A percentile compares a stretch with the other conserved stretches of the same genome.
Conservation (phyloP, 2,329 filamentous ascomycete genomes). For the Phialocephala subalpina region DNA sequence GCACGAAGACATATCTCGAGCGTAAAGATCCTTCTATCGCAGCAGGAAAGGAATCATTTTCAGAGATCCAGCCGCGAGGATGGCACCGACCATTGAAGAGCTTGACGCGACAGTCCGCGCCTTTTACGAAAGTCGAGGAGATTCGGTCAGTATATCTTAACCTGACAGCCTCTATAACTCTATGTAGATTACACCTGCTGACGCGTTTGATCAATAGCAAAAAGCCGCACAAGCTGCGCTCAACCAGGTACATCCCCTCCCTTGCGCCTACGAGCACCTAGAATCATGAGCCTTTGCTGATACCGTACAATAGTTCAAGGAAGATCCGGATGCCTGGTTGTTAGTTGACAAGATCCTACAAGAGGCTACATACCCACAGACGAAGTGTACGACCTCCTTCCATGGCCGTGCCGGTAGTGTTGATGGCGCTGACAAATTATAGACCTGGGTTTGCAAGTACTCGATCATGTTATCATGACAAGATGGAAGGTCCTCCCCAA, state of each 20-base stretch:
- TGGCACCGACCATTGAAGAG: constrained; percentile 84
- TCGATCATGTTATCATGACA: constrained; percentile 98
- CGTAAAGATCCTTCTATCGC: constrained; percentile 31
- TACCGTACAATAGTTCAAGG: constrained; percentile 79
- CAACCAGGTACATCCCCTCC: constrained; percentile 75
- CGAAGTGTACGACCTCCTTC: constrained; percentile 77
- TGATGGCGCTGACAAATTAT: constrained; percentile 35
- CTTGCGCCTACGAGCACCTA: constrained; percentile 30
- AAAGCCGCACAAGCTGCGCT: constrained; percentile 92
- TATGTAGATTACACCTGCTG: constrained; percentile 41
- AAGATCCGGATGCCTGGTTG: constrained; percentile 97
- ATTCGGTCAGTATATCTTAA: constrained; percentile 70
- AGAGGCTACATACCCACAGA: constrained; percentile 91
- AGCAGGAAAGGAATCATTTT: constrained; percentile 35
- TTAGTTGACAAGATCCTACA: constrained; percentile 97
- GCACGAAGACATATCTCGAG: constrained; percentile 30
- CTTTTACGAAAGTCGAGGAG: constrained; percentile 97
- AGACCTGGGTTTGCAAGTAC: constrained; percentile 94
- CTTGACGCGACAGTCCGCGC: constrained; percentile 95
- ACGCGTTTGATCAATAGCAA: constrained; percentile 71
- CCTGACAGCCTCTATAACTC: not conserved
- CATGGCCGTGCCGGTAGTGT: constrained; percentile 3
- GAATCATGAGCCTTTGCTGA: constrained; percentile 33
- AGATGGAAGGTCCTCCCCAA: constrained; percentile 97
- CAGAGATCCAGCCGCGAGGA: constrained; percentile 51